Conservation (phyloP, 495 filamentous ascomycete species). For the Parachaetomium inaequale region DNA sequence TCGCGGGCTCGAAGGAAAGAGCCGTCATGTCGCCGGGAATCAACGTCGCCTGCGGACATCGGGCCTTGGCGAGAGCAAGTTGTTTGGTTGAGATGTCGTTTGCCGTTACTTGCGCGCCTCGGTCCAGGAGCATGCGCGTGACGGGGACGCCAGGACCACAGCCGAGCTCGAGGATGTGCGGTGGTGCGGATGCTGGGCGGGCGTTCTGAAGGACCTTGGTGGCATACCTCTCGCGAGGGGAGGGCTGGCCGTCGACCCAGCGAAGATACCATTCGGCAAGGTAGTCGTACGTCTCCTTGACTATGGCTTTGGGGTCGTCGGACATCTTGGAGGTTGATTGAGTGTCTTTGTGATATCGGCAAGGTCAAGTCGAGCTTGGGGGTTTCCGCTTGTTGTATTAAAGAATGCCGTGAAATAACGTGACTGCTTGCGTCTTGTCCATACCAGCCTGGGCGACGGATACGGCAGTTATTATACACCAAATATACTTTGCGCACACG, state of each 20-base stretch:
- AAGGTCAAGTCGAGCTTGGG: too few relatives aligned
- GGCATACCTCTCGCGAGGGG: neutral
- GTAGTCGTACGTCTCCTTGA: neutral
- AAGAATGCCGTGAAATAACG: too few relatives aligned
- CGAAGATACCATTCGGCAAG: neutral
- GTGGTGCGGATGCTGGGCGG: neutral
- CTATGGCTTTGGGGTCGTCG: neutral
- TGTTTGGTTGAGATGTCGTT: slow-evolving; percentile 4
- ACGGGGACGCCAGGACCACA: neutral
- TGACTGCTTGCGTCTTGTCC: too few relatives aligned
- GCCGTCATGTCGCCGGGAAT: neutral
- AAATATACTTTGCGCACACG: too few relatives aligned
- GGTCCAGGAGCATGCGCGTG: neutral
- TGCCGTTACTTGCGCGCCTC: neutral
- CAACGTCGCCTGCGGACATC: neutral
- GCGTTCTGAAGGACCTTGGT: neutral
- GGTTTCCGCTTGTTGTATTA: too few relatives aligned
- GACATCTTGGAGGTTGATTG: too few relatives aligned
- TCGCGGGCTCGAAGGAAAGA: neutral
- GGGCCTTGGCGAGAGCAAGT: neutral
- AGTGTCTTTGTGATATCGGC: too few relatives aligned
- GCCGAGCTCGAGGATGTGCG: neutral
- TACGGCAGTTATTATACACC: too few relatives aligned
- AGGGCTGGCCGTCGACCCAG: neutral
- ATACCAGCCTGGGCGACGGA: too few relatives aligned